Evolutionary conservation across 129 eudicot genomes (phyloP), one percentile per base, ranked within the genome.

Genomic region (Arctium lappa): DNA sequence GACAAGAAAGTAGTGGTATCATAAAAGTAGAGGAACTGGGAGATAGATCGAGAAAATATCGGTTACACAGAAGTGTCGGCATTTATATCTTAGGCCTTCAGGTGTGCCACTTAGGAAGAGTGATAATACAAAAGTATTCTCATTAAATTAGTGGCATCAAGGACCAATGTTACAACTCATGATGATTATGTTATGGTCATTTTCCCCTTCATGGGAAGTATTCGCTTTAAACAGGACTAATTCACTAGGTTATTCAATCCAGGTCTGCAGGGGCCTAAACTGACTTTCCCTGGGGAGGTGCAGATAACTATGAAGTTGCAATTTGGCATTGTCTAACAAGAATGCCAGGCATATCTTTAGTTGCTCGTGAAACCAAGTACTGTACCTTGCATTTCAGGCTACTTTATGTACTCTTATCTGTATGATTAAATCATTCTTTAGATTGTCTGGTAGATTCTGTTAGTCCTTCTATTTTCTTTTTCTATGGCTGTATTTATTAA

Each of bases 341-440:
- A 89, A 96, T 96, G 99, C 98, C 98, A 27, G 98, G 99, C 91
- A 89, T 90, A 91, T 92, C 94, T 72, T 87, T 93, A 66, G 92
- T 88, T 80, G 84, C 94, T 84, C 95, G 97, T 80, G 98, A 96
- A 86, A 89, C 97, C 86, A 84, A 87, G 97, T 96, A 91, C 75
- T 89, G 60, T 78, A 74, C 86, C 83, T 71, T 75, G 84, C 63
- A 48, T 80, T 83, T 79, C 76, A 39, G 66, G 82, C 34, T 74
- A 50, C 29, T 42, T 44, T 65, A 32, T 69, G 73, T 69, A 62
- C 62, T 77, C 56, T 31, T 76, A 69, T 83, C 42, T 42, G 42
- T 44, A 62, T 84, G 68, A 79, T 27, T 34, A 44, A 22, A 34
- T n/a, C 42, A 60, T 62, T 84, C 38, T 42, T 33, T 79, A 84